Evolutionary conservation across 1,284 basidiomycete genomes (phyloP).

Genomic region (Veloboletus limbatus): DNA sequence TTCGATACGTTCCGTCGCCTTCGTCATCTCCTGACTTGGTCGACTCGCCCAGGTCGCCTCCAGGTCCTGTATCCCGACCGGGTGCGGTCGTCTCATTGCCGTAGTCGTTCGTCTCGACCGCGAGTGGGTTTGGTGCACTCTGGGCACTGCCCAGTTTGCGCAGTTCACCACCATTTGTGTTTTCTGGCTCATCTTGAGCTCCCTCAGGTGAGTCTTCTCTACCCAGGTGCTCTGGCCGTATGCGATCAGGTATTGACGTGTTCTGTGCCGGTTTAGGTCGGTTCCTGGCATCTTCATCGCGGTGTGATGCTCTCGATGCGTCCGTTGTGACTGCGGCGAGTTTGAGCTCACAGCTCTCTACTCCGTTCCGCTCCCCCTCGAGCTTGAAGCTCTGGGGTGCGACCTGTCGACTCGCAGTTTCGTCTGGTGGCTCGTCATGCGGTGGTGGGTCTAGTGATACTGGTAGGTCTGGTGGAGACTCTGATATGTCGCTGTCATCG

Average conservation of each 20-base stretch:
- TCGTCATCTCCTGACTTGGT: too few species aligned
- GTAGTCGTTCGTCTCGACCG: too few species aligned
- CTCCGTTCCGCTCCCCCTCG: neutral
- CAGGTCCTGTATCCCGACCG: neutral
- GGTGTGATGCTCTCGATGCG: neutral
- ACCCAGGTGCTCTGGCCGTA: neutral
- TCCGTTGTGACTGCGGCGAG: neutral
- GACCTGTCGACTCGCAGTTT: fast-evolving
- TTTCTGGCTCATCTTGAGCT: neutral
- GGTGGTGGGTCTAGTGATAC: neutral
- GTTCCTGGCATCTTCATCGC: neutral
- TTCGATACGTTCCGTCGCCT: neutral
- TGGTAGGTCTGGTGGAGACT: neutral
- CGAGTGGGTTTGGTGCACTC: too few species aligned
- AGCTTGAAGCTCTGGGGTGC: neutral
- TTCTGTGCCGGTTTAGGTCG: neutral
- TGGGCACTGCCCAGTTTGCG: neutral
- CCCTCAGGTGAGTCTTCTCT: neutral
- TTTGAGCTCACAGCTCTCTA: neutral
- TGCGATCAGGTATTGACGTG: neutral
- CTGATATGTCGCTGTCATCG: neutral
- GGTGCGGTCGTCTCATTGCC: too few species aligned
- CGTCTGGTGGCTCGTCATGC: too few species aligned
- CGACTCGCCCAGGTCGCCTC: neutral
- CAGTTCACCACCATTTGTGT: neutral